Evolutionary conservation across 768 basidiomycete genomes (phyloP).

Genomic region (Leccinum arenicola): DNA sequence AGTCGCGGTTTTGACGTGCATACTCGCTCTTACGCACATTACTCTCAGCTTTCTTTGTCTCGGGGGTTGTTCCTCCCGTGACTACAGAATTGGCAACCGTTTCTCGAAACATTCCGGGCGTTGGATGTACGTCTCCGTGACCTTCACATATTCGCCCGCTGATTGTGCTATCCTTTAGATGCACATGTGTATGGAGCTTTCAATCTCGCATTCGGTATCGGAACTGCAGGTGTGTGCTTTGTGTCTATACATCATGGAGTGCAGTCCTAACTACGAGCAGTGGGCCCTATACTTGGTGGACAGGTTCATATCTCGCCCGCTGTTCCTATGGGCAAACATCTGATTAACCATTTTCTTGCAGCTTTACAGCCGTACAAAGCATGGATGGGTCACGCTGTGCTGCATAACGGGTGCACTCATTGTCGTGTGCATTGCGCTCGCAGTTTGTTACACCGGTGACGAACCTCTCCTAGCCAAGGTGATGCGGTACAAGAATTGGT

Average conservation of each 20-base stretch:
- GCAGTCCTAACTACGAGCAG: slow-evolving; percentile 32
- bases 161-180: slow-evolving; percentile 38
- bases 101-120: slow-evolving; percentile 51
- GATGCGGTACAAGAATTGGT: slow-evolving; percentile 19
- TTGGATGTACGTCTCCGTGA: slow-evolving; percentile 56
- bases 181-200: slow-evolving; percentile 75
- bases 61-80: slow-evolving; percentile 57
- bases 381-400: slow-evolving; percentile 63
- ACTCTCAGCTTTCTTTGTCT: slow-evolving; percentile 55
- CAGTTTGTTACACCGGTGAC: slow-evolving; percentile 49
- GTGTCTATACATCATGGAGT: not conserved
- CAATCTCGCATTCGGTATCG: slow-evolving; percentile 68
- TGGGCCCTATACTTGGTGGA: slow-evolving; percentile 69
- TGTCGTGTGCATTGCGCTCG: slow-evolving; percentile 35
- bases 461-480: slow-evolving; percentile 37
- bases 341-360: slow-evolving; percentile 24
- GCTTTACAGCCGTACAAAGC: slow-evolving; percentile 55
- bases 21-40: not conserved
- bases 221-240: slow-evolving; percentile 49
- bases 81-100: slow-evolving; percentile 67
- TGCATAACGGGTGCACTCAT: slow-evolving; percentile 46
- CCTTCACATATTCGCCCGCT: not conserved
- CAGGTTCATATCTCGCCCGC: slow-evolving; percentile 41
- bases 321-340: not conserved
- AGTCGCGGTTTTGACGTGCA: not conserved